phyloP scores from a whole-genome alignment of 148 eudicot genomes.

The Amaranthus hypochondriacus region DNA sequence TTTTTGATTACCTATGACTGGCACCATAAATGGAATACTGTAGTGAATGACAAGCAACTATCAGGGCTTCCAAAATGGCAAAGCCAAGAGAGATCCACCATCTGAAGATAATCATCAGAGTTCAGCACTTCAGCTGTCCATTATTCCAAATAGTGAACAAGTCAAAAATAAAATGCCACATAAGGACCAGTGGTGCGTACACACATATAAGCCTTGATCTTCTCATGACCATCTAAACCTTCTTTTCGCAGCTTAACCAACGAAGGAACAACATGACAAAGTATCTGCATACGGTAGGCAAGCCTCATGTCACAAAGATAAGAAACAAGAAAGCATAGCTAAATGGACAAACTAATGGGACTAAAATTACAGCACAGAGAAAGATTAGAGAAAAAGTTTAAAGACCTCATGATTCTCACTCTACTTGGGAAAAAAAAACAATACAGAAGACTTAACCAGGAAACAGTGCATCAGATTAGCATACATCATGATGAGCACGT shows the following conservation, averaged over 20 bases:
- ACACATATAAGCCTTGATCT: slow-evolving; percentile 96
- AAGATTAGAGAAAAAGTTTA: neutral
- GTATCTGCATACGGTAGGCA: slow-evolving; percentile 48
- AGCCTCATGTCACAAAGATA: slow-evolving; percentile 9
- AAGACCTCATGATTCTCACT: neutral
- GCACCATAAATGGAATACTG: slow-evolving; percentile 85
- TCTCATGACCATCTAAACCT: slow-evolving; percentile 95
- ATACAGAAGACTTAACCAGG: neutral
- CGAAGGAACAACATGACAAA: slow-evolving; percentile 81
- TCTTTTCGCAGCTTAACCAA: slow-evolving; percentile 96
- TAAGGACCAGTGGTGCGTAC: slow-evolving; percentile 53
- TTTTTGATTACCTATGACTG: slow-evolving; percentile 48
- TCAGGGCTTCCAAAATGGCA: slow-evolving; percentile 73
- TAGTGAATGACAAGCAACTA: slow-evolving; percentile 79
- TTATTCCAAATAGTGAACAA: slow-evolving; percentile 3
- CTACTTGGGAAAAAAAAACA: no score
- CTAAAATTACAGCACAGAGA: neutral
- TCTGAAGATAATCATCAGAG: slow-evolving; percentile 41
- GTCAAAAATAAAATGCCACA: slow-evolving; percentile 32
- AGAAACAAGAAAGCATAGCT: neutral
- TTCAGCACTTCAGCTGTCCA: slow-evolving; percentile 13
- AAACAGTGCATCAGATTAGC: neutral
- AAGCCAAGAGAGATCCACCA: slow-evolving; percentile 94
- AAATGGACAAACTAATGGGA: neutral
- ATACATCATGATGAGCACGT: neutral